Evolutionary conservation across 331 rosid species (phyloP).

Genomic region (Erythrophleum ivorense): DNA sequence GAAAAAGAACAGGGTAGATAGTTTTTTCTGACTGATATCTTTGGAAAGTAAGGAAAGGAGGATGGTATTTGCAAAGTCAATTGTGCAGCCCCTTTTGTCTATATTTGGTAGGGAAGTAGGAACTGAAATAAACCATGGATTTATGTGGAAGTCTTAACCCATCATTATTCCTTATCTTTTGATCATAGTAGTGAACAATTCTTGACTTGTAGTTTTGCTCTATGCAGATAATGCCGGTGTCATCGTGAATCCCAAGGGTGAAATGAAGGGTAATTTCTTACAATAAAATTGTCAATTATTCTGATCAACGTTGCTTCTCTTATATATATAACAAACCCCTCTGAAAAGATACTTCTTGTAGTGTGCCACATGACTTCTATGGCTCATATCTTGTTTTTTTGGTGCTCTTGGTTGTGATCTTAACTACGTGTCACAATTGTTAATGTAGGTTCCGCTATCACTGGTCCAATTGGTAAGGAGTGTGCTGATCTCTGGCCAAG

Average conservation of each 20-base stretch:
- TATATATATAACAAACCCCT: not conserved
- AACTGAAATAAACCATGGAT: not conserved
- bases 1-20: not conserved
- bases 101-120: not conserved
- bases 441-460: conserved; percentile 74
- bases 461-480: conserved; percentile 91
- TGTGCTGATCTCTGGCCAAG: conserved; percentile 95
- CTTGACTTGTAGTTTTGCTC: not conserved
- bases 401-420: not conserved
- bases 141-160: not conserved
- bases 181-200: not conserved
- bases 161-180: not conserved
- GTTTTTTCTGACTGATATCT: not conserved
- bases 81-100: not conserved
- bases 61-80: not conserved
- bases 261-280: conserved; percentile 73
- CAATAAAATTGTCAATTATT: not conserved
- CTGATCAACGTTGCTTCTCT: not conserved
- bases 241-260: conserved; percentile 87
- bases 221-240: conserved; percentile 85
- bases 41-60: too few relatives aligned
- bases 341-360: not conserved
- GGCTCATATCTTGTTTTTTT: not conserved
- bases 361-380: not conserved
- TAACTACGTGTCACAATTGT: not conserved